Evolutionary conservation across 148 eudicot species (phyloP).

Genomic region (Rhododendron griersonianum): DNA sequence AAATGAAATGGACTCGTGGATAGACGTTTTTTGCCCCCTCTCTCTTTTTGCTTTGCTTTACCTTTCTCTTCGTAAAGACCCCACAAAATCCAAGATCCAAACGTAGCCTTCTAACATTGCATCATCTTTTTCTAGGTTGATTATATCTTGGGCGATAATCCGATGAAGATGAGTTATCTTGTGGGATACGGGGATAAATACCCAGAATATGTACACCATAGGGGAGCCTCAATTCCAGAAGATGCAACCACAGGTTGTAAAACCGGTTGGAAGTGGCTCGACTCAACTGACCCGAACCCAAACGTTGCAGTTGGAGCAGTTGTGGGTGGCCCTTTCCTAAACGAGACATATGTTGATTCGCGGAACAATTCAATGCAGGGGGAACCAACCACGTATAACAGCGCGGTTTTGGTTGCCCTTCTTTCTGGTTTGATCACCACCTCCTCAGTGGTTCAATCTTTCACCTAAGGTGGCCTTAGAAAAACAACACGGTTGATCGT

Average conservation of each 20-base stretch:
- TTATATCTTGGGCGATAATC: constrained; percentile 80
- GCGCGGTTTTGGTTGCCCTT: constrained; percentile 73
- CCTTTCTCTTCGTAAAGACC: not conserved
- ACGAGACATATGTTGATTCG: constrained; percentile 62
- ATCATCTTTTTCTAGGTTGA: constrained; percentile 44
- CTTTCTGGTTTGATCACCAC: constrained; percentile 78
- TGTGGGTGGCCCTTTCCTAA: constrained; percentile 77
- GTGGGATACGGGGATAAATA: constrained; percentile 85
- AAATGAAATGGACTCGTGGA: not conserved
- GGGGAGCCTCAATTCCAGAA: constrained; percentile 89
- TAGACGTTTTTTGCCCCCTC: too few relatives aligned
- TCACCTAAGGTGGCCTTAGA: constrained; percentile 5
- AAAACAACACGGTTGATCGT: not conserved
- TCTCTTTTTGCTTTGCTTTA: too few relatives aligned
- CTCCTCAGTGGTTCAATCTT: constrained; percentile 63
- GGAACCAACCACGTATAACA: constrained; percentile 87
- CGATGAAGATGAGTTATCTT: constrained; percentile 72
- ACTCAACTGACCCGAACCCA: constrained; percentile 60
- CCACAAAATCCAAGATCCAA: not conserved
- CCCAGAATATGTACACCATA: constrained; percentile 77
- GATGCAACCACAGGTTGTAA: constrained; percentile 51
- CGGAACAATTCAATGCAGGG: constrained; percentile 83
- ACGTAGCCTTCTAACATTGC: not conserved
- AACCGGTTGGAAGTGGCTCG: constrained; percentile 65
- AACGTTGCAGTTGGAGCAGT: constrained; percentile 78